Percentiles rank a stretch among this genome's conserved stretches.
phyloP scores from a whole-genome alignment of 805 yeast genomes.

The Grigorovia humatica region DNA sequence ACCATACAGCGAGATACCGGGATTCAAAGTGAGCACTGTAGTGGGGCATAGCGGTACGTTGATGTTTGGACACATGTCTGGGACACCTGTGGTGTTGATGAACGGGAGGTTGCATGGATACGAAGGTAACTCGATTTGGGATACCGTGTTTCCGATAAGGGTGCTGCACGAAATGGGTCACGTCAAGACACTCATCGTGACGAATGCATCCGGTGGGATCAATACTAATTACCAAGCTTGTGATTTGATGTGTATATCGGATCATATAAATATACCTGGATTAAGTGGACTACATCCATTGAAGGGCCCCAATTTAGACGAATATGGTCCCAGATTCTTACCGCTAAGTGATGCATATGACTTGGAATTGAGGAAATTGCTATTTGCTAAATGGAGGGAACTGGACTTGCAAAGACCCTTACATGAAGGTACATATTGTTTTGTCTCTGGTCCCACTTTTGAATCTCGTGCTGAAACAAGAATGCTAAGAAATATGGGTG shows the following conservation, averaged over 20 bases:
- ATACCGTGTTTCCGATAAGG: conserved; percentile 79
- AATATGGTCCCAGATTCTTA: conserved; percentile 76
- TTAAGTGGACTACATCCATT: conserved; percentile 80
- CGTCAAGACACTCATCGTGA: conserved; percentile 55
- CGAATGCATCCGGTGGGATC: conserved; percentile 96
- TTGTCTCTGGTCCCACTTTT: conserved; percentile 87
- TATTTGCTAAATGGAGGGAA: conserved; percentile 44
- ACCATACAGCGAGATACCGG: conserved; percentile 63
- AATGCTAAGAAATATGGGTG: conserved; percentile 60
- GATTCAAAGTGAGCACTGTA: conserved; percentile 73
- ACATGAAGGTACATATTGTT: conserved; percentile 81
- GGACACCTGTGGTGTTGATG: conserved; percentile 82
- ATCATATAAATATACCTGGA: conserved; percentile 88
- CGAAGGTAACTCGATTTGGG: conserved; percentile 79
- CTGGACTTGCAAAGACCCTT: conserved; percentile 36
- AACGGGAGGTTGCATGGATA: conserved; percentile 88
- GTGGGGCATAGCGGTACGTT: conserved; percentile 83
- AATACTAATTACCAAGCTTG: conserved; percentile 62
- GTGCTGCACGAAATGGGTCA: conserved; percentile 52
- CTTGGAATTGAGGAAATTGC: conserved; percentile 51
- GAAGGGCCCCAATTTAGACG: conserved; percentile 73
- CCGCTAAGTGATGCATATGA: conserved; percentile 89
- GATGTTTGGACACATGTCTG: conserved; percentile 63
- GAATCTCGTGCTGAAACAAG: conserved; percentile 91
- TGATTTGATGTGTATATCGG: conserved; percentile 82